phyloP scores from a whole-genome alignment of 2,329 filamentous ascomycete genomes.

The Dactylella cylindrospora region DNA sequence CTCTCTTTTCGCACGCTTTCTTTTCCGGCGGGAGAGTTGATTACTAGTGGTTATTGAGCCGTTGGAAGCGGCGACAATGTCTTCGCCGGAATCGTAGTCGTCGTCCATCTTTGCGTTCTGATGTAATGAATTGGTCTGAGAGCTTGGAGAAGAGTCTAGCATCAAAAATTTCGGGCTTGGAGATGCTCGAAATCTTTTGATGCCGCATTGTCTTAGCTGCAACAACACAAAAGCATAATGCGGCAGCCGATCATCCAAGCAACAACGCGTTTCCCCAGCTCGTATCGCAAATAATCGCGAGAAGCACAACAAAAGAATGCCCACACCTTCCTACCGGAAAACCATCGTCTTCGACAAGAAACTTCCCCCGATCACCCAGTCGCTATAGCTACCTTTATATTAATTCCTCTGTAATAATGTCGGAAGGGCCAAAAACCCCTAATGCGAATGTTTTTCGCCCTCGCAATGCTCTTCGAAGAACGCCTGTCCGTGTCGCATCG shows the following conservation, averaged over 20 bases:
- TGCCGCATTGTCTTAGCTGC: neutral
- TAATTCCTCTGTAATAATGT: too few species aligned
- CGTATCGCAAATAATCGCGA: too few species aligned
- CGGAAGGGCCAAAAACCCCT: too few species aligned
- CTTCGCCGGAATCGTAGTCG: conserved; percentile 43
- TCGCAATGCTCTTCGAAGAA: conserved; percentile 23
- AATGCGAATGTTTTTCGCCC: conserved; percentile 28
- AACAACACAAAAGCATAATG: conserved; percentile 3
- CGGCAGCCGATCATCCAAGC: conserved; percentile 23
- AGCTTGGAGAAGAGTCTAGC: neutral
- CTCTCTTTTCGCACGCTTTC: conserved; percentile 33
- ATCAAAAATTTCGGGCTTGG: conserved; percentile 9
- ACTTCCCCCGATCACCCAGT: neutral
- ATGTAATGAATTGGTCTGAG: neutral
- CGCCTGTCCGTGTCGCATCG: conserved; percentile 11
- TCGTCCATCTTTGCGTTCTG: conserved; percentile 26
- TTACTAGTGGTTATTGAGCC: conserved; percentile 19
- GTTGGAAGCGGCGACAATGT: conserved; percentile 22
- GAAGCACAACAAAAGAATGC: neutral
- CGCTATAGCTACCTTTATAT: too few species aligned
- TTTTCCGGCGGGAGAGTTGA: conserved; percentile 31
- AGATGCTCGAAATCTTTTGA: conserved; percentile 7
- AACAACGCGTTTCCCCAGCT: conserved; percentile 19
- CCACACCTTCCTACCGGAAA: conserved; percentile 1
- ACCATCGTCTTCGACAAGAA: neutral